These are phyloP conservation scores for Trametes sp. DNA, from an alignment of 1,284 basidiomycete genomes.

Conservation along the genomic window DNA sequence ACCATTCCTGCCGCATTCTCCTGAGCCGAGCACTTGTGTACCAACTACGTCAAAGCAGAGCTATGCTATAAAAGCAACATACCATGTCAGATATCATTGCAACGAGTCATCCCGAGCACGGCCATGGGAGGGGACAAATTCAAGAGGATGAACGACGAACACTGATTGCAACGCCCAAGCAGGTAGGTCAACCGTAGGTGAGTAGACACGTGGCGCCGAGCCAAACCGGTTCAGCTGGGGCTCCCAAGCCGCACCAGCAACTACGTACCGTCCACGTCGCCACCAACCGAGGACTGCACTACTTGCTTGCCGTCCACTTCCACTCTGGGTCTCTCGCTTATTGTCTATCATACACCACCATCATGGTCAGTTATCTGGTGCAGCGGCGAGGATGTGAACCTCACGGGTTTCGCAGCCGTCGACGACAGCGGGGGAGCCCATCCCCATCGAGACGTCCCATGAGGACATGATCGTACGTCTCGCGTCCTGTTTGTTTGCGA, in stretches of 20 bases:
- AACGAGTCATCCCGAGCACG: no score
- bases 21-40: no score
- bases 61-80: no score
- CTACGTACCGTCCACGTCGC: constrained; percentile 19
- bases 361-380: not conserved
- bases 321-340: not conserved
- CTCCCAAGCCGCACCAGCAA: constrained; percentile 1
- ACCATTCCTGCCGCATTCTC: no score
- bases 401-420: constrained; percentile 49
- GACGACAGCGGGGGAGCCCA: constrained; percentile 67
- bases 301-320: not conserved
- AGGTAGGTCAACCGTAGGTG: no score
- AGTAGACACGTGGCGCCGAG: constrained; percentile 7
- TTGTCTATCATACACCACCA: not conserved
- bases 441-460: constrained; percentile 90
- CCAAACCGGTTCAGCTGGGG: constrained; percentile 5
- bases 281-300: not conserved
- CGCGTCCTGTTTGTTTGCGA: not conserved
- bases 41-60: no score
- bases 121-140: no score
- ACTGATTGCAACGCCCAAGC: no score
- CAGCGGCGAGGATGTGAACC: not conserved
- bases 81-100: no score
- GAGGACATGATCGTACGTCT: constrained; percentile 93
- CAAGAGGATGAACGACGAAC: no score